These are phyloP conservation scores for Lepidopterella palustris DNA, from an alignment of 495 filamentous ascomycete species.

Conservation along the genomic window DNA sequence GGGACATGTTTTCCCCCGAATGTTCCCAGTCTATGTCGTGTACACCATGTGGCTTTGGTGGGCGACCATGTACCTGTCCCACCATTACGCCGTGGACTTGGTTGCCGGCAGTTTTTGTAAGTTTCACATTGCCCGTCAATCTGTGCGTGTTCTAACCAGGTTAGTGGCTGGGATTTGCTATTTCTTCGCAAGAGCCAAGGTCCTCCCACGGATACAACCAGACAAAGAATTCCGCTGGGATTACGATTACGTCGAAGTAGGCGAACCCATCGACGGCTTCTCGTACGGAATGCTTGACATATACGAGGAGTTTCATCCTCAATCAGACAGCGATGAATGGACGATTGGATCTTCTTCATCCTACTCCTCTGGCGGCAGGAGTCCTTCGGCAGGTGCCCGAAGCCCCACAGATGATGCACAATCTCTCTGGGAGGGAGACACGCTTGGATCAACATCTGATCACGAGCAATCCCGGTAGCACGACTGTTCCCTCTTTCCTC, in stretches of 20 bases:
- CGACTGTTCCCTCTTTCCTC: neutral
- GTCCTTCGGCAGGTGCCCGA: constrained; percentile 36
- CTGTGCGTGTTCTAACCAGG: constrained; percentile 9
- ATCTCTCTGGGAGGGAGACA: constrained; percentile 55
- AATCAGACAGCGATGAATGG: constrained; percentile 61
- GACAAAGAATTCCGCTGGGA: constrained; percentile 90
- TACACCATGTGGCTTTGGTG: constrained; percentile 94
- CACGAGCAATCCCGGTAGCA: constrained; percentile 15
- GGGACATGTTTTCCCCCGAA: constrained; percentile 76
- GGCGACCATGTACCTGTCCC: constrained; percentile 96
- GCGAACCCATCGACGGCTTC: constrained; percentile 50
- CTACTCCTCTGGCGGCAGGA: constrained; percentile 26
- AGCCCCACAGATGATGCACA: constrained; percentile 57
- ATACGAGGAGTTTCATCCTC: constrained; percentile 48
- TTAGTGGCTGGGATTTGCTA: constrained; percentile 67
- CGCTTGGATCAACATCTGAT: constrained; percentile 49
- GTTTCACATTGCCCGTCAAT: constrained; percentile 18
- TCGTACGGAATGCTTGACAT: constrained; percentile 52
- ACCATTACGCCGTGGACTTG: constrained; percentile 92
- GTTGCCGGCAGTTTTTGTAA: constrained; percentile 70
- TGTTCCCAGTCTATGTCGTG: constrained; percentile 65
- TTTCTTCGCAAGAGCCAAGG: constrained; percentile 70
- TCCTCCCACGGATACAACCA: constrained; percentile 69
- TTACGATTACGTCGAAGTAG: constrained; percentile 86
- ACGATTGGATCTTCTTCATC: constrained; percentile 67